Evolutionary conservation across 768 basidiomycete species (phyloP).

Genomic region (Trametes sanguinea): DNA sequence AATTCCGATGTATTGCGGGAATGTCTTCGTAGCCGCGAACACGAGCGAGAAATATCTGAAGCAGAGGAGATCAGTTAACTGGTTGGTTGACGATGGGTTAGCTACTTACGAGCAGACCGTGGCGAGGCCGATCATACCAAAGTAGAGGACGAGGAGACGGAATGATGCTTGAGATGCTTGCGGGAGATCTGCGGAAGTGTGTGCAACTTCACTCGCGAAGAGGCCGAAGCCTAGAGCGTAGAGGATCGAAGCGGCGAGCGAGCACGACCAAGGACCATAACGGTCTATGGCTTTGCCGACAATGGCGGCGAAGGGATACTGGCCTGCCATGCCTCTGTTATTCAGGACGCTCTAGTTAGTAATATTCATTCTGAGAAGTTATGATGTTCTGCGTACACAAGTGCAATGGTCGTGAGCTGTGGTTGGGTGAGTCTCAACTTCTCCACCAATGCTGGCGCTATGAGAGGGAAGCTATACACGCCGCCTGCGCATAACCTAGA

Average conservation of each 20-base stretch:
- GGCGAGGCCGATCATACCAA: conserved; percentile 65
- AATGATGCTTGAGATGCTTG: conserved; percentile 48
- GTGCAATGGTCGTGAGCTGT: conserved; percentile 74
- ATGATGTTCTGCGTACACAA: conserved; percentile 55
- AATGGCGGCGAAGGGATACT: conserved; percentile 74
- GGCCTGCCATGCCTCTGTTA: conserved; percentile 75
- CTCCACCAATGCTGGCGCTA: conserved; percentile 62
- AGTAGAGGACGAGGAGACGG: conserved; percentile 54
- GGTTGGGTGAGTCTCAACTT: conserved; percentile 70
- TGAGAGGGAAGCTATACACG: conserved; percentile 76
- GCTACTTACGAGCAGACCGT: conserved; percentile 69
- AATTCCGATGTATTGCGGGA: conserved; percentile 63
- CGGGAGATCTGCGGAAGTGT: conserved; percentile 41
- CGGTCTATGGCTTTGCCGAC: conserved; percentile 70
- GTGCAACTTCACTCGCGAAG: conserved; percentile 61
- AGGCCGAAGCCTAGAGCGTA: conserved; percentile 63
- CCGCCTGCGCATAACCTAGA: conserved; percentile 75
- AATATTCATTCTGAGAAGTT: not conserved
- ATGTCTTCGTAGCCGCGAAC: conserved; percentile 73
- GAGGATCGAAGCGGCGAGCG: conserved; percentile 58
- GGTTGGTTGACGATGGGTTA: not conserved
- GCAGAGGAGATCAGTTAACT: too few species aligned
- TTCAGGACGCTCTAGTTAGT: not conserved
- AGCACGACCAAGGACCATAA: conserved; percentile 69
- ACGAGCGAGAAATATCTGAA: conserved; percentile 68